Evolutionary conservation across 306 rosid species (phyloP).

Genomic region (Spatholobus suberectus): DNA sequence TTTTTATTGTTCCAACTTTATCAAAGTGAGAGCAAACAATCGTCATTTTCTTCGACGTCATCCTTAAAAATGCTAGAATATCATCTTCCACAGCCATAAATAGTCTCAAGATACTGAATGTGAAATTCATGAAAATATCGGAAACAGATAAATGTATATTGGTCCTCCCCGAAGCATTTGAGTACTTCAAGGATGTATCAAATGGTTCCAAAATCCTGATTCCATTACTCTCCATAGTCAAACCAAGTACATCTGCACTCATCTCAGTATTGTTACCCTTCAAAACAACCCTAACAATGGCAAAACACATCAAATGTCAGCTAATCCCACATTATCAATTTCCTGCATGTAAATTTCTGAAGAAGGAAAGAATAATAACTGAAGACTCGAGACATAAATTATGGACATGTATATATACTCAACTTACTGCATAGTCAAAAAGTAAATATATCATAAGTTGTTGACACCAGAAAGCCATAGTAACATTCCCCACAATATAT

Average conservation of each 20-base stretch:
- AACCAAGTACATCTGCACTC: slow-evolving; percentile 81
- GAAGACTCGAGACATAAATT: neutral
- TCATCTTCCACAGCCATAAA: slow-evolving; percentile 96
- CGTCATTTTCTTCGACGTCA: slow-evolving; percentile 87
- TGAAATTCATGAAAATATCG: slow-evolving; percentile 93
- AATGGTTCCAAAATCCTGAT: slow-evolving; percentile 96
- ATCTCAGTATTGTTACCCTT: slow-evolving; percentile 83
- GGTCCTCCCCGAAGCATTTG: slow-evolving; percentile 90
- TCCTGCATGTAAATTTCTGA: neutral
- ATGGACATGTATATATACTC: neutral
- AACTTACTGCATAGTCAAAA: neutral
- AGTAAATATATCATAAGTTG: neutral
- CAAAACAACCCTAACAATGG: slow-evolving; percentile 69
- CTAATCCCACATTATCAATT: neutral
- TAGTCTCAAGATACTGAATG: slow-evolving; percentile 90
- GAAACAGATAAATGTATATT: slow-evolving; percentile 79
- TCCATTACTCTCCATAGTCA: slow-evolving; percentile 96
- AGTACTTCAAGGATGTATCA: slow-evolving; percentile 81
- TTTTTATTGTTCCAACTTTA: slow-evolving; percentile 80
- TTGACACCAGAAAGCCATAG: neutral
- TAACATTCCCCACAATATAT: too few relatives aligned
- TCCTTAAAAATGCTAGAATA: slow-evolving; percentile 86
- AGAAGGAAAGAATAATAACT: neutral
- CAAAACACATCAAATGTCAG: slow-evolving; percentile 43
- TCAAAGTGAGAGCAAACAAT: slow-evolving; percentile 89